Base-by-base conservation (phyloP, 345 rosid species). In the Salix viminalis region DNA sequence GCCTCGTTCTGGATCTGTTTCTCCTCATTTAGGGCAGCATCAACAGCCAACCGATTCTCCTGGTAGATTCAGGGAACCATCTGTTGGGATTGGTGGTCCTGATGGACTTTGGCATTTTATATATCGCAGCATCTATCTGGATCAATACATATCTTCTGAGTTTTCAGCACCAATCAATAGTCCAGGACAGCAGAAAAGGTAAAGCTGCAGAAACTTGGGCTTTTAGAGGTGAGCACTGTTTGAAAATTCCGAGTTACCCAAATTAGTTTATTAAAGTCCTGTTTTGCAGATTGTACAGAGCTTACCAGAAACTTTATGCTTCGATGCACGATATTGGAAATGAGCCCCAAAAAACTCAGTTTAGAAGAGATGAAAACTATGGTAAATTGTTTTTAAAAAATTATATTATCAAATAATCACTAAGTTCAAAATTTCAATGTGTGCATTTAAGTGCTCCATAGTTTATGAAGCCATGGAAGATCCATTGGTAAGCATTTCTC, bases 41-140 rank as follows among this genome's bases (percentile, higher is more conserved):
- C 86, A 79, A 69, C 80, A 46, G 62, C 76, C 83, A 37, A 82
- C 88, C 26, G 81, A 89, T 77, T 85, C 85, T 80, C 86, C 86
- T 52, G 91, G 89, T 69, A 81, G 83, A 82, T 54, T 81, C 67
- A 83, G 76, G 67, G 93, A 94, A 65, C 80, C 89, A 18, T 78
- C 77, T 82, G 82, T 81, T 72, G 96, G 97, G 70, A 84, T 88
- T 21, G 98, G 99, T 75, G 99, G 97, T 72, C 97, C 97, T 64
- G 90, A 90, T 70, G 99, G 98, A 82, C 89, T 96, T 46, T 94
- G 98, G 98, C 97, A 96, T 89, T 96, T 96, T 85, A 91, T 96
- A 52, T 96, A 96, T 74, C 98, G 96, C 72, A 96, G 99, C 79
- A 86, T 92, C 77, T 92, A 87, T 88, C 87, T 96, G 84, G 97